Evolutionary conservation across 176 grass and related monocot species (phyloP).

Genomic region (Oryza officinalis): DNA sequence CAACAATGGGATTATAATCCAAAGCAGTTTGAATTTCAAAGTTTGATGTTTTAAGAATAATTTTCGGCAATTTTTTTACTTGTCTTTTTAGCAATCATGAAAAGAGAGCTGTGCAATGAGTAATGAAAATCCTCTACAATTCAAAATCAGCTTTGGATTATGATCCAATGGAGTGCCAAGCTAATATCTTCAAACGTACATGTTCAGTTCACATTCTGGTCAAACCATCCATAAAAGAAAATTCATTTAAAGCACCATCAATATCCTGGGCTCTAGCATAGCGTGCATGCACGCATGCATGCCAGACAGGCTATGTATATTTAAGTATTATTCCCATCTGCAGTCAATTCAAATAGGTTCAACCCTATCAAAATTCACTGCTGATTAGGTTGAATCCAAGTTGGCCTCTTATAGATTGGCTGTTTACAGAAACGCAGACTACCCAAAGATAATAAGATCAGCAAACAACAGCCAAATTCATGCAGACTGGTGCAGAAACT

Average conservation of each 20-base stretch:
- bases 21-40: background rate
- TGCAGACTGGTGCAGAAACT: constrained; percentile 10
- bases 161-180: background rate
- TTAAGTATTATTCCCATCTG: constrained; percentile 9
- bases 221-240: constrained; percentile 8
- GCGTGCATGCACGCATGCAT: constrained; percentile 9
- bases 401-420: constrained; percentile 15
- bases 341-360: constrained; percentile 20
- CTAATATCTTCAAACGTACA: background rate
- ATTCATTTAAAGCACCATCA: background rate
- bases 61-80: background rate
- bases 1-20: background rate
- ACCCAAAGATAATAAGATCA: constrained; percentile 14
- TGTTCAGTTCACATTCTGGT: constrained; percentile 7
- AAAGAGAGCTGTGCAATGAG: background rate
- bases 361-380: constrained; percentile 14
- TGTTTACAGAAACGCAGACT: constrained; percentile 9
- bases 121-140: background rate
- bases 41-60: background rate
- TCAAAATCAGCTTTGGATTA: too few relatives aligned
- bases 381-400: constrained; percentile 20
- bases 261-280: constrained; percentile 8
- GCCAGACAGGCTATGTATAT: constrained; percentile 1
- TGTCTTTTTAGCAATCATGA: background rate
- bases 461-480: constrained; percentile 9